phyloP scores from a whole-genome alignment of 352 stramenopile species.

The Pseudoperonospora humuli region DNA sequence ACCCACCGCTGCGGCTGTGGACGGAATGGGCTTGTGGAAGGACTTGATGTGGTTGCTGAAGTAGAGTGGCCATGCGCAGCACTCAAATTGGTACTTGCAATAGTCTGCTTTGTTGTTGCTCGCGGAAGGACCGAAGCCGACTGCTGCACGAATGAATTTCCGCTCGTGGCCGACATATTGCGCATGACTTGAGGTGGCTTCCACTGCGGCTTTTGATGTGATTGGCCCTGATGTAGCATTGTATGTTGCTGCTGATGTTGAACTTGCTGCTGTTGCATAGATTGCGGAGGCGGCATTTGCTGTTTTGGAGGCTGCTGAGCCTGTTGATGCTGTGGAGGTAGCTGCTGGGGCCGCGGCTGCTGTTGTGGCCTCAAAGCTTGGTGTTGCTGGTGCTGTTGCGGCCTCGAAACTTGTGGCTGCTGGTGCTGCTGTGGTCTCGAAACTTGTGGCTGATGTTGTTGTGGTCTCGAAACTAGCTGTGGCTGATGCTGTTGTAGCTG shows the following conservation, averaged over 20 bases:
- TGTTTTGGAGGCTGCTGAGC: conserved; percentile 4
- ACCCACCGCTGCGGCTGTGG: conserved; percentile 20
- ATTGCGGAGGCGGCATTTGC: conserved; percentile 2
- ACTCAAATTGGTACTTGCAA: conserved; percentile 15
- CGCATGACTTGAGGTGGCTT: conserved; percentile 22
- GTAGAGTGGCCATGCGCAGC: not conserved
- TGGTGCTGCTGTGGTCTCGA: conserved; percentile 1
- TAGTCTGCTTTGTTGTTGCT: conserved; percentile 28
- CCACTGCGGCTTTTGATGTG: conserved; percentile 23
- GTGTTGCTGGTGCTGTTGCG: conserved; percentile 4
- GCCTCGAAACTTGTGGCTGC: too few species aligned
- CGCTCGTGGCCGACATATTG: conserved; percentile 12
- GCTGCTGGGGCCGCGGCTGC: conserved; percentile 2
- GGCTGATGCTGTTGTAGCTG: conserved; percentile 1
- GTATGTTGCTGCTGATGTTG: conserved; percentile 9
- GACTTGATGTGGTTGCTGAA: not conserved
- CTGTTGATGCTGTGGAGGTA: conserved; percentile 5
- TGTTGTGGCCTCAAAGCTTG: conserved; percentile 8
- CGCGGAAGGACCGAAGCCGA: conserved; percentile 15
- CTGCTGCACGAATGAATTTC: conserved; percentile 11
- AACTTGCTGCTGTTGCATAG: conserved; percentile 6
- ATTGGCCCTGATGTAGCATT: conserved; percentile 1
- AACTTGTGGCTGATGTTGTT: conserved; percentile 4
- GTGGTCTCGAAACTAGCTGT: conserved; percentile 6
- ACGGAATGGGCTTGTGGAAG: conserved; percentile 15